These are phyloP conservation scores for Esteya vermicola DNA, from an alignment of 2,329 filamentous ascomycete species.

Conservation along the genomic window DNA sequence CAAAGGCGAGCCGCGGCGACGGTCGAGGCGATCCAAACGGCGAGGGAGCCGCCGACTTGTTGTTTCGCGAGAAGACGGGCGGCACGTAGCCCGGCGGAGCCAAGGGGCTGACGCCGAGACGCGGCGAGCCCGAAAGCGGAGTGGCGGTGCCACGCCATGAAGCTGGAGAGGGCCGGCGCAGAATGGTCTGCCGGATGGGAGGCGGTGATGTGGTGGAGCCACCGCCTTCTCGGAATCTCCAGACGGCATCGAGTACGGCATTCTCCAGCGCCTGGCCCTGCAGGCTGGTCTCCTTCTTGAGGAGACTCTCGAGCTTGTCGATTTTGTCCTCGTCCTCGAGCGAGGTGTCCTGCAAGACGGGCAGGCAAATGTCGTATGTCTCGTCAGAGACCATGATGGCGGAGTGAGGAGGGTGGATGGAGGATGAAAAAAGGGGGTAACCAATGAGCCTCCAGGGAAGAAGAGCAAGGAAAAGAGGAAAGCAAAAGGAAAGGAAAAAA, in stretches of 20 bases:
- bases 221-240: conserved; percentile 62
- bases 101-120: conserved; percentile 67
- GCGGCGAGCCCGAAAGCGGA: conserved; percentile 69
- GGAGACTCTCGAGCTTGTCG: conserved; percentile 74
- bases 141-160: conserved; percentile 82
- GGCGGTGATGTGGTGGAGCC: conserved; percentile 60
- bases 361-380: conserved; percentile 81
- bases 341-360: conserved; percentile 66
- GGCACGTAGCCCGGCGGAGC: conserved; percentile 74
- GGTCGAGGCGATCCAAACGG: conserved; percentile 90
- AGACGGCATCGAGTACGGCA: conserved; percentile 77
- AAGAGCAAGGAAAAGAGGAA: background rate
- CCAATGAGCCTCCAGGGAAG: background rate
- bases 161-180: conserved; percentile 81
- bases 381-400: conserved; percentile 78
- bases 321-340: conserved; percentile 93
- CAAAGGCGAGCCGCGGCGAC: conserved; percentile 79
- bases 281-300: conserved; percentile 65
- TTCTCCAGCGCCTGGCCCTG: conserved; percentile 72
- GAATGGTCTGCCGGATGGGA: conserved; percentile 73
- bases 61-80: conserved; percentile 57
- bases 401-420: background rate
- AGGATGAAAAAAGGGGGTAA: background rate
- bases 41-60: conserved; percentile 61
- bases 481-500: background rate